phyloP scores from a whole-genome alignment of 2,329 filamentous ascomycete species.

The Cladosporium cucumerinum region DNA sequence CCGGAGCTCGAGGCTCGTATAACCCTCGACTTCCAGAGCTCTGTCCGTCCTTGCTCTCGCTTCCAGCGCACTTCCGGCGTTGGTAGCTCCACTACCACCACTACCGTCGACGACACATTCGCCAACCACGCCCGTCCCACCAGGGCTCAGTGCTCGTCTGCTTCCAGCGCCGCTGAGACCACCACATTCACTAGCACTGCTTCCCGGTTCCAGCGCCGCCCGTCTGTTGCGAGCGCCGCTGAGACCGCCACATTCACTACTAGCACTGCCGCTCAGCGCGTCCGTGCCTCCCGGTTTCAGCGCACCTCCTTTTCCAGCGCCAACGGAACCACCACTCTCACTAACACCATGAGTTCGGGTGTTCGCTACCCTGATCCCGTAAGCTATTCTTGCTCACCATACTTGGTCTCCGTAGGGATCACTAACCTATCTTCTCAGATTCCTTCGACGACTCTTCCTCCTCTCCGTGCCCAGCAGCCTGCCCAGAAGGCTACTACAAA shows the following conservation, averaged over 20 bases:
- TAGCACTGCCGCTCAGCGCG: not conserved
- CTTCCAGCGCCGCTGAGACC: not conserved
- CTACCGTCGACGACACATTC: not conserved
- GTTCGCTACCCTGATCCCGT: not conserved
- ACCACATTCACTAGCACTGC: not conserved
- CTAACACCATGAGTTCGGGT: not conserved
- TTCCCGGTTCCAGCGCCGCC: not conserved
- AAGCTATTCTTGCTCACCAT: not conserved
- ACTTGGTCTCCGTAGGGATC: not conserved
- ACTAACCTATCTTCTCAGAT: not conserved
- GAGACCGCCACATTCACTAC: not conserved
- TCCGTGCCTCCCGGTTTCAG: not conserved
- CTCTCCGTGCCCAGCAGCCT: not conserved
- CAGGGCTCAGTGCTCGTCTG: not conserved
- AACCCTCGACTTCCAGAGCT: not conserved
- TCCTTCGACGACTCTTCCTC: not conserved
- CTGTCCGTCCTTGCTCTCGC: not conserved
- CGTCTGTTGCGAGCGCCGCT: not conserved
- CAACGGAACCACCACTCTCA: not conserved
- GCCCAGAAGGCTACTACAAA: not conserved
- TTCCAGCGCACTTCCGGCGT: not conserved
- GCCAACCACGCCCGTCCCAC: not conserved
- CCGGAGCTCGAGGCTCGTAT: not conserved
- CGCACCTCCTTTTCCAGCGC: not conserved
- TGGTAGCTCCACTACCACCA: not conserved